These are phyloP conservation scores for Erysimum cheiri DNA, from an alignment of 441 rosid species.

Conservation along the genomic window DNA sequence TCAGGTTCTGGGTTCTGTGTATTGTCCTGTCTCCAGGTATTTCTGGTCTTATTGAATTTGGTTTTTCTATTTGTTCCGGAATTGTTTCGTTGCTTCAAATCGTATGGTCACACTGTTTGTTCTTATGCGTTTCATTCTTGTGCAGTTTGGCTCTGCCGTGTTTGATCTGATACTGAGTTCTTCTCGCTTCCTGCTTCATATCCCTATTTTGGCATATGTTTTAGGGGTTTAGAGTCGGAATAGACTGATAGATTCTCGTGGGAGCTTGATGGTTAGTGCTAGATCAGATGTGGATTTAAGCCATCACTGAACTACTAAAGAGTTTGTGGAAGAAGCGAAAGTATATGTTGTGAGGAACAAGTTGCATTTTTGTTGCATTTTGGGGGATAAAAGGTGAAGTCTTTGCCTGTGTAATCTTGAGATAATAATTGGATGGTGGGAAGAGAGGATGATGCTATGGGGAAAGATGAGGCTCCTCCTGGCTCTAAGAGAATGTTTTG, in stretches of 20 bases:
- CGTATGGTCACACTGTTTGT: constrained; percentile 22
- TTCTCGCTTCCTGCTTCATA: constrained; percentile 24
- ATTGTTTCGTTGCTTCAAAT: constrained; percentile 19
- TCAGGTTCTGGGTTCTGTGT: not conserved
- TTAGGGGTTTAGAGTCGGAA: constrained; percentile 32
- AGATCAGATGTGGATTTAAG: constrained; percentile 33
- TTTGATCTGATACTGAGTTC: constrained; percentile 51
- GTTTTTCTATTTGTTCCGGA: constrained; percentile 1
- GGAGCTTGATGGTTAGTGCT: constrained; percentile 25
- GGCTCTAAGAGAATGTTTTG: constrained; percentile 79
- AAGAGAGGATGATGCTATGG: constrained; percentile 76
- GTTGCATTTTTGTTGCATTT: constrained; percentile 27
- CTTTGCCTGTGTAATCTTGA: constrained; percentile 36
- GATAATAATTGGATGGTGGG: constrained; percentile 71
- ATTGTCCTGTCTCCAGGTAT: not conserved
- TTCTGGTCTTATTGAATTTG: constrained; percentile 6
- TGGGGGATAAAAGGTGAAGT: constrained; percentile 31
- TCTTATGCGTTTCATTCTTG: constrained; percentile 29
- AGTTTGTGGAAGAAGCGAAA: constrained; percentile 33
- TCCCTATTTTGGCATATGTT: constrained; percentile 12
- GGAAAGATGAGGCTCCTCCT: constrained; percentile 58
- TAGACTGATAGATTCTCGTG: constrained; percentile 23
- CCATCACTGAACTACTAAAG: constrained; percentile 22
- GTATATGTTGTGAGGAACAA: constrained; percentile 15
- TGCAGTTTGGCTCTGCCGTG: constrained; percentile 46